These are phyloP conservation scores for Trichosporon sp. DNA, from an alignment of 1,284 basidiomycete species.

Conservation along the genomic window DNA sequence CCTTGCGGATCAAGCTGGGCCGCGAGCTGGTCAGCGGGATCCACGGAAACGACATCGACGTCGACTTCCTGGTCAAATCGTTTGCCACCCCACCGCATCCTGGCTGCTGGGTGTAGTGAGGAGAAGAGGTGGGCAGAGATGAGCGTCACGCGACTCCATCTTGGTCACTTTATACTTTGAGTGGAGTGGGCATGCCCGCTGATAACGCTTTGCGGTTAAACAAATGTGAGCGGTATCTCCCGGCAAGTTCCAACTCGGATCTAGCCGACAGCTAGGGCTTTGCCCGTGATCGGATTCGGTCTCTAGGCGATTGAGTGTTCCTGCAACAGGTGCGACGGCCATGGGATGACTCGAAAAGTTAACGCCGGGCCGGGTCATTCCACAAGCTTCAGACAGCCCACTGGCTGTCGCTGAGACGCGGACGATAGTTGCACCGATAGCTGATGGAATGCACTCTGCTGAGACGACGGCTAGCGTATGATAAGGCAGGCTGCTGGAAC, in stretches of 20 bases:
- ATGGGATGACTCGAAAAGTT: not conserved
- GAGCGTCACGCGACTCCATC: not conserved
- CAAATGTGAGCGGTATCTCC: not conserved
- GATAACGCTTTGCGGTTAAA: not conserved
- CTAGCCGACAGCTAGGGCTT: not conserved
- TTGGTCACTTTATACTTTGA: not conserved
- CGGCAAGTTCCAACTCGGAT: not conserved
- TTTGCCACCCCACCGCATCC: not conserved
- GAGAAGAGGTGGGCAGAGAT: not conserved
- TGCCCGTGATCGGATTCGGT: not conserved
- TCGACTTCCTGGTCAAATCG: not conserved
- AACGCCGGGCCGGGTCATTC: not conserved
- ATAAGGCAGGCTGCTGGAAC: too few species aligned
- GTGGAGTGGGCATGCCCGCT: not conserved
- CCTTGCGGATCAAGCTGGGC: conserved; percentile 13
- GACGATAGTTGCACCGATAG: not conserved
- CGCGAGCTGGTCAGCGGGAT: not conserved
- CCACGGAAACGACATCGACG: not conserved
- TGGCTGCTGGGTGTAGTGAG: not conserved
- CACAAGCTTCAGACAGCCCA: not conserved
- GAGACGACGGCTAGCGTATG: too few species aligned
- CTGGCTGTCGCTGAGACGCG: not conserved
- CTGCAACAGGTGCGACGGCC: not conserved
- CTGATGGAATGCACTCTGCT: too few species aligned
- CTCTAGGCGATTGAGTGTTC: not conserved